phyloP scores from a whole-genome alignment of 495 filamentous ascomycete species.

The Aspergillus nidulans region DNA sequence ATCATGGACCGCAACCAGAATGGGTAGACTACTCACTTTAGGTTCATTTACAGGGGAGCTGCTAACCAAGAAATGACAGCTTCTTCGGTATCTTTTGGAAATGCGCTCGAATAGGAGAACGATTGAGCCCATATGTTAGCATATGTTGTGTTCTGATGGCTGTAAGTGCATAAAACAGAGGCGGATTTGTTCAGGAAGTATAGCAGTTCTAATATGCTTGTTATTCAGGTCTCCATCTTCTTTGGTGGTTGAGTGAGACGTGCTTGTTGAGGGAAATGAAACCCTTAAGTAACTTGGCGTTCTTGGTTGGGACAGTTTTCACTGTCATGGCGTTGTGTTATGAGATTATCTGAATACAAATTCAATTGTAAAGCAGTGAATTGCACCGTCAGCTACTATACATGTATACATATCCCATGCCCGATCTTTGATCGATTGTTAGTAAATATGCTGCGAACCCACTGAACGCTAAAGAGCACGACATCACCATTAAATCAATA shows the following conservation, averaged over 20 bases:
- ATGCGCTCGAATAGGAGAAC: slow-evolving; percentile 86
- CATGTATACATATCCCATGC: background rate
- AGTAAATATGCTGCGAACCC: background rate
- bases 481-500: slow-evolving; percentile 9
- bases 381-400: slow-evolving; percentile 6
- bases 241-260: slow-evolving; percentile 30
- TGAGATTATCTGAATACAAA: background rate
- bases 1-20: slow-evolving; percentile 92
- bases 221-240: slow-evolving; percentile 39
- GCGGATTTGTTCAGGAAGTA: background rate
- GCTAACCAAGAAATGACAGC: slow-evolving; percentile 36
- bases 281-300: background rate
- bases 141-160: slow-evolving; percentile 93
- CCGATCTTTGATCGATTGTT: slow-evolving; percentile 9
- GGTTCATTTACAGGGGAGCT: background rate
- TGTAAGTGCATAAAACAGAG: slow-evolving; percentile 55
- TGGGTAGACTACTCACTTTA: slow-evolving; percentile 52
- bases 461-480: slow-evolving; percentile 11
- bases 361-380: slow-evolving; percentile 18
- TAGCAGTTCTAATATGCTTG: slow-evolving; percentile 7
- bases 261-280: slow-evolving; percentile 4
- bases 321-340: background rate
- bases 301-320: background rate
- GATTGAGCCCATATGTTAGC: slow-evolving; percentile 93
- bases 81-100: slow-evolving; percentile 95